phyloP scores from a whole-genome alignment of 768 basidiomycete genomes.

The Trametes meyenii region DNA sequence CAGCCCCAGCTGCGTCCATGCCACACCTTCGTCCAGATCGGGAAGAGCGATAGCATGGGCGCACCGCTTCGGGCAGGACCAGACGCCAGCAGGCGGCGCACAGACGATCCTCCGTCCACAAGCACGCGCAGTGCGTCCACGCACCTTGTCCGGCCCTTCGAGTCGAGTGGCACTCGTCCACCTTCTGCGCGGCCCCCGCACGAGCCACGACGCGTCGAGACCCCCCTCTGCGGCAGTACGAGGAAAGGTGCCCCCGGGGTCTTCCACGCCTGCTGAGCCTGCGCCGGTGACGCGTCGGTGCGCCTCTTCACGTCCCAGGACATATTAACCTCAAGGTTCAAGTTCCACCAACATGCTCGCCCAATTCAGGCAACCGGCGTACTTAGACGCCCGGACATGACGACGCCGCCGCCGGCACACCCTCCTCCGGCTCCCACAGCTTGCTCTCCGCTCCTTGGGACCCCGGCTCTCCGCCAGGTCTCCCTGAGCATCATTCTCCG shows the following conservation, averaged over 20 bases:
- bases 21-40: constrained; percentile 17
- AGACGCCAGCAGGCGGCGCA: constrained; percentile 15
- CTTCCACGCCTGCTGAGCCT: background rate
- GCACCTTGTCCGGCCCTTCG: constrained; percentile 2
- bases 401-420: background rate
- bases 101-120: constrained; percentile 12
- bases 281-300: constrained; percentile 3
- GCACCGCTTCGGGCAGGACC: constrained; percentile 7
- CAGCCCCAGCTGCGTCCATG: constrained; percentile 21
- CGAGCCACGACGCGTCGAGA: constrained; percentile 5
- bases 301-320: constrained; percentile 1
- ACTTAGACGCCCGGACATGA: background rate
- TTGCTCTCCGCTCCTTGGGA: too few species aligned
- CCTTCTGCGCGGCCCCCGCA: background rate
- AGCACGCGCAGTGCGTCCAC: constrained; percentile 3
- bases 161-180: constrained; percentile 6
- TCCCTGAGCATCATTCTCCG: too few species aligned
- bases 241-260: background rate
- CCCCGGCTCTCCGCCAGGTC: too few species aligned
- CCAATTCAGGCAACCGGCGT: background rate
- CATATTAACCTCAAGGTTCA: background rate
- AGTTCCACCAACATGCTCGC: background rate
- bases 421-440: too few species aligned
- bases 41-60: constrained; percentile 15
- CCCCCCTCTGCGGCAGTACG: constrained; percentile 8